Base-by-base conservation (phyloP, 2,329 filamentous ascomycete genomes). In the Diaporthe sp. region DNA sequence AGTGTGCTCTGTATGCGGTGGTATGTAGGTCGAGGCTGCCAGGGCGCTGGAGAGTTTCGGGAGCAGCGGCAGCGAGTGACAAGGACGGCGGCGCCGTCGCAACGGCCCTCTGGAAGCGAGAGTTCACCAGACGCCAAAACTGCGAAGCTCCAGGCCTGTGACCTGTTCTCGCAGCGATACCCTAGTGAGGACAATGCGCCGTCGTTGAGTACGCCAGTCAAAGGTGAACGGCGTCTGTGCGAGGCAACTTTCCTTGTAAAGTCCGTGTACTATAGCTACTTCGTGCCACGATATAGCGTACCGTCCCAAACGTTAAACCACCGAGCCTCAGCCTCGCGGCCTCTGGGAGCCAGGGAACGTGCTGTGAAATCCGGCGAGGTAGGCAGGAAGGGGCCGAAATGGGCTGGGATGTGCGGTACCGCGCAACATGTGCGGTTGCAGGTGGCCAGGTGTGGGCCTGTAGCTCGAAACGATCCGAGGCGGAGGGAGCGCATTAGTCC, bases 201-300 rank as follows among this genome's bases (percentile, higher is more conserved):
- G 71, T 63, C 57, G 31, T 51, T 31, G 44, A 63, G 47, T 22
- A 63, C 60, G 39, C 47, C 63, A 12, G 44, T 51, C 31, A 12
- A 34, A 65, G 47, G 57, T 73, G 71, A 73, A 73, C 58, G 58
- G 58, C 60, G 71, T 73, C 71, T 65, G 71, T 73, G 58, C 58
- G 71, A 31, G 42, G 71, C 42, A 39, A 73, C n/a, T 39, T 68
- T 17, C 47, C 20, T 53, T 53, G 22, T 17, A 25, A 39, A 53
- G 65, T 53, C 47, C 65, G 65, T 68, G 47, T 68, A 39, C 65
- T 53, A 68, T 53, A 65, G 39, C 39, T 65, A 53, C 63, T 12
- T n/a, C 25, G 65, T 20, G 20, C 34, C 28, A 28, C 42, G 28
- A 8, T 67, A 67, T 49, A 34, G 34, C 47, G 47, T 51, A 53